A percentile compares a stretch with the other conserved stretches of the same genome.
Conservation (phyloP, 495 filamentous ascomycete genomes). For the Chlorociboria aeruginascens region DNA sequence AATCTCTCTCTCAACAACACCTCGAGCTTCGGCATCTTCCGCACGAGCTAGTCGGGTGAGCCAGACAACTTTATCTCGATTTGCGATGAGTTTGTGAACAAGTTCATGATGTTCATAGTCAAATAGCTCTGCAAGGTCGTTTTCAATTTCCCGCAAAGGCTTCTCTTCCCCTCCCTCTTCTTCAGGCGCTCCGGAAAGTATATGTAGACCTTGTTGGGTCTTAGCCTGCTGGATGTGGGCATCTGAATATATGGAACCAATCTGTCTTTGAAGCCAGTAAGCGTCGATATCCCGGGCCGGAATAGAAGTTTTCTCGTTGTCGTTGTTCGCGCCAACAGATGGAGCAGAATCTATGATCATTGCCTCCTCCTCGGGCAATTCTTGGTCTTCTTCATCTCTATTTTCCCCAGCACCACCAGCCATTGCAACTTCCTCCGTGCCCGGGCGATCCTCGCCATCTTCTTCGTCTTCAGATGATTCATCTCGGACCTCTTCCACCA, state of each 20-base stretch:
- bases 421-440: conserved; percentile 38
- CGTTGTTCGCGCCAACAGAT: conserved; percentile 18
- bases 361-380: conserved; percentile 46
- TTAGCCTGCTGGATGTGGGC: conserved; percentile 86
- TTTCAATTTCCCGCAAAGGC: conserved; percentile 84
- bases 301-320: conserved; percentile 51
- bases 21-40: conserved; percentile 66
- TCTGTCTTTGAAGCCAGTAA: conserved; percentile 91
- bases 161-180: conserved; percentile 62
- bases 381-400: conserved; percentile 38
- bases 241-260: conserved; percentile 77
- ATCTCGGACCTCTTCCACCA: conserved; percentile 70
- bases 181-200: conserved; percentile 63
- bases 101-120: conserved; percentile 94
- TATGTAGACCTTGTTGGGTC: conserved; percentile 65
- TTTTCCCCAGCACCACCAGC: conserved; percentile 41
- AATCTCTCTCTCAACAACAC: conserved; percentile 80
- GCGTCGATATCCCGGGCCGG: conserved; percentile 85
- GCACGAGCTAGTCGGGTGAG: conserved; percentile 79
- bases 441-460: conserved; percentile 34
- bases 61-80: conserved; percentile 89
- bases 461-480: conserved; percentile 66
- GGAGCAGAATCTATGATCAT: conserved; percentile 66
- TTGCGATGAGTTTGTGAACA: conserved; percentile 84
- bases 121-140: conserved; percentile 95